Evolutionary conservation across 1,139 yeast species (phyloP).

Genomic region (Ashbya aceris): DNA sequence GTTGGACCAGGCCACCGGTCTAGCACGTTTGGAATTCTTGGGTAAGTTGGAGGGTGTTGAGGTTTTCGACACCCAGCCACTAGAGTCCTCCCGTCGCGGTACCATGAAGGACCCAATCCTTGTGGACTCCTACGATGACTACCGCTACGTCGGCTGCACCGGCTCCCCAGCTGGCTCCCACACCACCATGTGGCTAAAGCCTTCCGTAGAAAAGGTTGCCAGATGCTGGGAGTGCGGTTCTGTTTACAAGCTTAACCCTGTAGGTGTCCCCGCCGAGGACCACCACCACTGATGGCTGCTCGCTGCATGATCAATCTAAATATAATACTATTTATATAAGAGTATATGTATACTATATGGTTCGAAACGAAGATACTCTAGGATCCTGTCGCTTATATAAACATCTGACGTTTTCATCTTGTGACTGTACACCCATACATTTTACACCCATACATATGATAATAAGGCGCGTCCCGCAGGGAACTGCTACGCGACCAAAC

Average conservation of each 20-base stretch:
- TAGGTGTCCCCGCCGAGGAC: conserved; percentile 69
- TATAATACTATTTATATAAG: no score
- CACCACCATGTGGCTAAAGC: conserved; percentile 88
- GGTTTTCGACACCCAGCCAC: conserved; percentile 84
- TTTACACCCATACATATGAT: no score
- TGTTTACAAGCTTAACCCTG: conserved; percentile 79
- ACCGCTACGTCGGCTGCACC: conserved; percentile 95
- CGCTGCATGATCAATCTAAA: no score
- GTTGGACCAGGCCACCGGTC: conserved; percentile 95
- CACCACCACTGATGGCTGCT: conserved; percentile 16
- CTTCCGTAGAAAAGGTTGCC: conserved; percentile 70
- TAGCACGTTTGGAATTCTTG: conserved; percentile 89
- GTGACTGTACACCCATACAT: no score
- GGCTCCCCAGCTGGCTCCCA: conserved; percentile 94
- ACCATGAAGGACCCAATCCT: conserved; percentile 80
- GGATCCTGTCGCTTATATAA: no score
- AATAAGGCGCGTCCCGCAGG: no score
- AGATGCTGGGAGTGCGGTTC: conserved; percentile 99
- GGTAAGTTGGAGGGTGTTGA: conserved; percentile 96
- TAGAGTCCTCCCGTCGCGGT: conserved; percentile 82
- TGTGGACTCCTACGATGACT: conserved; percentile 84
- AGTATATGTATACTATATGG: no score
- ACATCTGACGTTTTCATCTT: no score
- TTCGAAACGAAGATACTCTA: no score
- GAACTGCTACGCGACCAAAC: no score